phyloP scores from a whole-genome alignment of 2,329 filamentous ascomycete genomes.

The Penicillium sp. region DNA sequence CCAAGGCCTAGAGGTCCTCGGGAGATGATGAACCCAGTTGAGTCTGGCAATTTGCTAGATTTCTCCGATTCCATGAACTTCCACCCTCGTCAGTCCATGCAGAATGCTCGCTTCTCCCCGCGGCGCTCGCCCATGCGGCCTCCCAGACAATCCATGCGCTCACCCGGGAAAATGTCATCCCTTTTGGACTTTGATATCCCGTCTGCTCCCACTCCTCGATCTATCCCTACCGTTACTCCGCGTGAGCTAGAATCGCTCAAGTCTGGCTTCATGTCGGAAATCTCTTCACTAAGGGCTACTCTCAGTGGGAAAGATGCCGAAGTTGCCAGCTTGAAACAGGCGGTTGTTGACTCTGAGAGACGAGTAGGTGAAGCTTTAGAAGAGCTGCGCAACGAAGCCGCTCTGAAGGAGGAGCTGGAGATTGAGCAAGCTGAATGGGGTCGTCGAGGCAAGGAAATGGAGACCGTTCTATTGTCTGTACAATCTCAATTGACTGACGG shows the following conservation, averaged over 20 bases:
- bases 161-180: slow-evolving; percentile 58
- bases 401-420: slow-evolving; percentile 68
- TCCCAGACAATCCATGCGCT: slow-evolving; percentile 37
- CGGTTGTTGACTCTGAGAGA: slow-evolving; percentile 86
- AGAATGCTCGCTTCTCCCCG: slow-evolving; percentile 39
- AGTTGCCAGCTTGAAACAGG: slow-evolving; percentile 80
- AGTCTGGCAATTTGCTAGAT: slow-evolving; percentile 80
- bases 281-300: slow-evolving; percentile 89
- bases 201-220: slow-evolving; percentile 88
- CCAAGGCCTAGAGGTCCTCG: slow-evolving; percentile 52
- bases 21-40: slow-evolving; percentile 46
- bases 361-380: slow-evolving; percentile 86
- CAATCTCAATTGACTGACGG: slow-evolving; percentile 77
- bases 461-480: slow-evolving; percentile 74
- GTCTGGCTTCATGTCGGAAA: slow-evolving; percentile 85
- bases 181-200: slow-evolving; percentile 90
- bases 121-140: slow-evolving; percentile 48
- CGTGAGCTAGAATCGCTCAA: slow-evolving; percentile 92
- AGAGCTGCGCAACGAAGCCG: slow-evolving; percentile 74
- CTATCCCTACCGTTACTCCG: slow-evolving; percentile 85
- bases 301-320: slow-evolving; percentile 92
- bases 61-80: slow-evolving; percentile 78
- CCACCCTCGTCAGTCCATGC: slow-evolving; percentile 51
- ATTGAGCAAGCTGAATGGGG: slow-evolving; percentile 82
- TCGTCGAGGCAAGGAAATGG: slow-evolving; percentile 81